Base-by-base conservation (phyloP, 2,329 filamentous ascomycete genomes). In the Xylariaceae sp. region DNA sequence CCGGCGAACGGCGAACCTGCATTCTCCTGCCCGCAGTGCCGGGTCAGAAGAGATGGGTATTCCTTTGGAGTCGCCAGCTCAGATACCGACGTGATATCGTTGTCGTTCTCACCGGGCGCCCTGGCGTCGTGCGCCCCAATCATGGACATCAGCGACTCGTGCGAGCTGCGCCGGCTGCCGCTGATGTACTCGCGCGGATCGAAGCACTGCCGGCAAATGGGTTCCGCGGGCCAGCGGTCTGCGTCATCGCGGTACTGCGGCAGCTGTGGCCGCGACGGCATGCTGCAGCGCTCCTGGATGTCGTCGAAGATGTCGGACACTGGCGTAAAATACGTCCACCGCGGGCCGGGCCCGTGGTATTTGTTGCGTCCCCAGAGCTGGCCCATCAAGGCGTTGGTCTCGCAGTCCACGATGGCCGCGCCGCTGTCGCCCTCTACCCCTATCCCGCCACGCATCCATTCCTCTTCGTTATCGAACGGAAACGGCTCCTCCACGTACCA, bases 361-460 rank as follows among this genome's bases (percentile, higher is more conserved):
- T 48, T 55, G 42, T 66, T 67, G 11, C 63, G 51, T 1, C 63
- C 64, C 63, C 63, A 67, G 22, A 67, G 52, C 35, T 65, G 61
- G 5, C 64, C 64, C 15, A 67, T 39, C 9, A 67, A 50, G 4
- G 49, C 42, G 18, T 64, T 55, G 0, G 51, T 59, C 12, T 57
- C 55, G n/a, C 49, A 47, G 31, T 67, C 63, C n/a, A 67, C 49
- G 22, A 67, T 52, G 32, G 58, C 61, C 3, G 63, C 63, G 19
- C 64, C 64, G 36, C 61, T 66, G 38, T 67, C 64, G 8, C 64
- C 64, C 29, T 55, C 51, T 6, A 67, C 60, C 12, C 64, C 63
- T 9, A 67, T 64, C 18, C 64, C 64, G 3, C 64, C 62, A 3
- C 61, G 54, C 31, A 67, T 67, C 64, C 64, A 67, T 8, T 47